phyloP scores from a whole-genome alignment of 768 basidiomycete species.

The Leucocoprinus sp. region DNA sequence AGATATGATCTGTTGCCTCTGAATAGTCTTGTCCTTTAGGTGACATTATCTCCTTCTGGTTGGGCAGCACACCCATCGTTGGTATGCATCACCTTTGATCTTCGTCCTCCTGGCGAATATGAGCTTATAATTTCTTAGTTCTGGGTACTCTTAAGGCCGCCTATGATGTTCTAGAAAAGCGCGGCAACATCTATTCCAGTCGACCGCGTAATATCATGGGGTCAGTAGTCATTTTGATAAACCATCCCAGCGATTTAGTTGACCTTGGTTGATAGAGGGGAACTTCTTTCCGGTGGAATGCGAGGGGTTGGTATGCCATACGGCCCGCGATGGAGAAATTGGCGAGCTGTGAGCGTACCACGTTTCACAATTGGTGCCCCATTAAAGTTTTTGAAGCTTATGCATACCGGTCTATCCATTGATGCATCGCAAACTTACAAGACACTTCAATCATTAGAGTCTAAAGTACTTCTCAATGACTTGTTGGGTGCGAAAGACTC shows the following conservation, averaged over 20 bases:
- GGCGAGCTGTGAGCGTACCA: conserved; percentile 21
- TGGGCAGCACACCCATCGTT: conserved; percentile 17
- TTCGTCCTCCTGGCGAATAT: no score
- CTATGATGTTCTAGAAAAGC: conserved; percentile 25
- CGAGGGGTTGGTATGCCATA: conserved; percentile 25
- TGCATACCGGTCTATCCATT: conserved; percentile 20
- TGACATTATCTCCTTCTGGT: conserved; percentile 15
- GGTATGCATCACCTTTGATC: no score
- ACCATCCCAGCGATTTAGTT: not conserved
- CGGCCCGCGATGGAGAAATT: conserved; percentile 24
- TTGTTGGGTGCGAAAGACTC: conserved; percentile 14
- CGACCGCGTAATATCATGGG: conserved; percentile 24
- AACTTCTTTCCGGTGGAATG: conserved; percentile 25
- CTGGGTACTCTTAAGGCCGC: conserved; percentile 23
- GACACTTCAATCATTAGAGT: conserved; percentile 17
- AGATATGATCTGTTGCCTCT: not conserved
- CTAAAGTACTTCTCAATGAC: conserved; percentile 17
- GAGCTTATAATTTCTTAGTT: no score
- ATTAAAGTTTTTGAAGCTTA: conserved; percentile 14
- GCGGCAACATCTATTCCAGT: conserved; percentile 26
- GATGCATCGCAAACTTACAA: conserved; percentile 20
- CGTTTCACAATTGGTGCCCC: conserved; percentile 4
- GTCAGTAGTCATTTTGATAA: conserved; percentile 12
- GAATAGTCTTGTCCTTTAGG: conserved; percentile 8
- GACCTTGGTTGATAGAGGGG: conserved; percentile 15